A percentile compares a stretch with the other conserved stretches of the same genome.
Conservation (phyloP, 2,329 filamentous ascomycete species). For the Pseudocercospora eumusae region DNA sequence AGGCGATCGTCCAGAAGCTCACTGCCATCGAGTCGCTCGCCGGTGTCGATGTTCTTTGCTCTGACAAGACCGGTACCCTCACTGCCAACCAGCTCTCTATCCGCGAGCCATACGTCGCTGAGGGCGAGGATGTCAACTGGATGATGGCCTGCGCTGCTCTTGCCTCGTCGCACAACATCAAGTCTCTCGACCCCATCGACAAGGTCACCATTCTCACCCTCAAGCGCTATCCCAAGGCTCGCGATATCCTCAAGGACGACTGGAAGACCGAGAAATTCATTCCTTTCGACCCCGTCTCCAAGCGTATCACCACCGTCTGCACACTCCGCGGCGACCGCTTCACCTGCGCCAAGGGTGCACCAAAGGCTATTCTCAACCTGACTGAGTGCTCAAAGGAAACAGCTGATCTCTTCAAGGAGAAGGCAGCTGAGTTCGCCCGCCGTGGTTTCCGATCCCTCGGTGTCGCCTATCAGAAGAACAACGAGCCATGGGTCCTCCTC, state of each 20-base stretch:
- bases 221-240: conserved; percentile 74
- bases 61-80: conserved; percentile 78
- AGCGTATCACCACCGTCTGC: conserved; percentile 72
- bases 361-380: conserved; percentile 71
- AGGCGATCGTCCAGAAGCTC: conserved; percentile 78
- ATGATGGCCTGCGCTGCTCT: conserved; percentile 80
- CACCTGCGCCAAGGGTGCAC: conserved; percentile 74
- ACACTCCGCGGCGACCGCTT: conserved; percentile 69
- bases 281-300: conserved; percentile 76
- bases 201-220: conserved; percentile 76
- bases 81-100: conserved; percentile 75
- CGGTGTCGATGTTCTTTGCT: conserved; percentile 77
- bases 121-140: conserved; percentile 78
- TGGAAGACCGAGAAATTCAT: conserved; percentile 78
- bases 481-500: conserved; percentile 71
- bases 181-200: conserved; percentile 76
- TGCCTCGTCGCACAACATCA: conserved; percentile 76
- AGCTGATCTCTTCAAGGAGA: conserved; percentile 67
- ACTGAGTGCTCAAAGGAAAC: conserved; percentile 67
- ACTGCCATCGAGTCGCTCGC: conserved; percentile 76
- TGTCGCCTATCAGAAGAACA: conserved; percentile 76
- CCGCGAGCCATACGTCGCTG: conserved; percentile 73
- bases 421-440: conserved; percentile 73
- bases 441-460: conserved; percentile 79
- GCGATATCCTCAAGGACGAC: conserved; percentile 71